Base-by-base conservation (phyloP, 139 green algal genomes). In the Micromonas pusilla region DNA sequence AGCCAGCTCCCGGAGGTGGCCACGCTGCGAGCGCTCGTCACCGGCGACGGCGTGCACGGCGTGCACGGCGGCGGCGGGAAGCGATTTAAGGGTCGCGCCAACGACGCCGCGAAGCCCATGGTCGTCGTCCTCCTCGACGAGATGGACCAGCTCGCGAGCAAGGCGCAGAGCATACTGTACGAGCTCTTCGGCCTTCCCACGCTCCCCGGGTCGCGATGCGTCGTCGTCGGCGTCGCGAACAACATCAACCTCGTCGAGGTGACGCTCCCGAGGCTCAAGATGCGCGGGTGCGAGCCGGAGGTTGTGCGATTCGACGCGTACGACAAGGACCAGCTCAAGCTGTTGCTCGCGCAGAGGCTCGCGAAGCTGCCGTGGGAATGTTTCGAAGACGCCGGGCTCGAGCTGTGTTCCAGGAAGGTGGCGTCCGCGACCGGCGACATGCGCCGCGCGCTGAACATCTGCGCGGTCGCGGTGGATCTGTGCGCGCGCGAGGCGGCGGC, bases 201-300 rank as follows among this genome's bases (percentile, higher is more conserved):
- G 67, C 31, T 80, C 26, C n/a, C 30, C 38, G 45, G 39, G 21
- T 86, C 81, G n/a, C 62, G 78, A 32, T 83, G 79, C 79, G 52
- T 86, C 2, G n/a, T 86, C 31, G 70, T 83, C 5, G 80, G 81
- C 64, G 84, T 86, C 25, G 80, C 81, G 31, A 86, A 86, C 53
- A 34, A 70, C 26, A 84, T 86, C 28, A 73, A 86, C 34, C 62
- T 86, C 16, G 79, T 65, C 1, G 62, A 83, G 25, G 32, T 64
- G 21, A 62, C 79, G 39, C 76, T 86, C 45, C 81, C 81, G 25
- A 73, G 45, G 0, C 78, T 86, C 21, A 37, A 54, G 23, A 53
- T 36, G 20, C 52, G 81, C 23, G 83, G 75, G 52, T 83, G 79
- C 30, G 76, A 82, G 67, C 78, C 77, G 19, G 34, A 34, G 2